Evolutionary conservation across 306 rosid species (phyloP).

Genomic region (Astragalus membranaceus): DNA sequence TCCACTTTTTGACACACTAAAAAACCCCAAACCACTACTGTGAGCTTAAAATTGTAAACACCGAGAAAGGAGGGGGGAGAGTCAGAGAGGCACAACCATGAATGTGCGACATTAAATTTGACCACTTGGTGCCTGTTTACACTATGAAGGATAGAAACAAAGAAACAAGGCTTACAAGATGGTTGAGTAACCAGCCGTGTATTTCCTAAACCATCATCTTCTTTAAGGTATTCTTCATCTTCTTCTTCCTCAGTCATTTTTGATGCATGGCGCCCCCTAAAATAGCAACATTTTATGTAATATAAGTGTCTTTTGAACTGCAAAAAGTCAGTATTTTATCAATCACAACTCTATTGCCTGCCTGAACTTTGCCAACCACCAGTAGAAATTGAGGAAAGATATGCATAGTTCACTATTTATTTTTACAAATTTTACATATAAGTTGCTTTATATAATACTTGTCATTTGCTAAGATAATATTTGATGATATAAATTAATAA

Average conservation of each 20-base stretch:
- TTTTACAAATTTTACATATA: neutral
- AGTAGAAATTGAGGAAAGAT: neutral
- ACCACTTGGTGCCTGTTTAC: neutral
- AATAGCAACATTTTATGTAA: conserved; percentile 10
- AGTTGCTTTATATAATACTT: neutral
- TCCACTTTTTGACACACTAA: neutral
- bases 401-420: neutral
- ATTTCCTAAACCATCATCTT: conserved; percentile 76
- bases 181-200: conserved; percentile 87
- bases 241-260: conserved; percentile 98
- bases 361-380: neutral
- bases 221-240: conserved; percentile 94
- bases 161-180: conserved; percentile 52
- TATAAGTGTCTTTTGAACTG: neutral
- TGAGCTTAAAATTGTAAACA: neutral
- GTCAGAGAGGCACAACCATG: neutral
- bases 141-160: neutral
- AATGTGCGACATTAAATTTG: neutral
- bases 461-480: neutral
- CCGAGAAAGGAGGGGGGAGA: neutral
- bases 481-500: neutral
- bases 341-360: neutral
- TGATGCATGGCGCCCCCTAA: conserved; percentile 99
- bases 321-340: neutral
- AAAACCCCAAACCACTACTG: conserved; percentile 5